Evolutionary conservation across 768 basidiomycete species (phyloP), one percentile per base, ranked within the genome.

Genomic region (Leccinum broughii): DNA sequence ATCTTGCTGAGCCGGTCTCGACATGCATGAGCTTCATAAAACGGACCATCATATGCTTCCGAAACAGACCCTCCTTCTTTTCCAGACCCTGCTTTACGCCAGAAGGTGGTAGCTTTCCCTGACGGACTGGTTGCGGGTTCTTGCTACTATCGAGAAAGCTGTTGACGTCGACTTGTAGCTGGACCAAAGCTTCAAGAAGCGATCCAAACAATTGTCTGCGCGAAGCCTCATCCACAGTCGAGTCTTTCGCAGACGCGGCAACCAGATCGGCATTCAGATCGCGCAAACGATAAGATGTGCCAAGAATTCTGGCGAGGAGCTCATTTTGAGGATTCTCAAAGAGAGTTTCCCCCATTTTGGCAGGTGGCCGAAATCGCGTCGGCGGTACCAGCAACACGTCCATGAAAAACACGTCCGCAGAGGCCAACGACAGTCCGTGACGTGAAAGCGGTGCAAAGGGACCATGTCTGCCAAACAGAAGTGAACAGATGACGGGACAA

Each of bases 311-410:
- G 26, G 91, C 79, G 34, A 99, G 80, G 22, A 96, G 84, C 67
- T 93, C 90, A 72, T 99, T 99, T 66, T 98, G 96, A 0, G 94
- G 86, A 75, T 98, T 95, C 71, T 99, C 97, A 74, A 98, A 98
- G 0, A 97, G 80, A 49, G 86, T 88, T 57, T 95, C 97, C 56
- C 87, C 92, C 88, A 98, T 84, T 69, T 87, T 90, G 3, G 93
- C 84, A 3, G 97, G 91, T 4, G 97, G 97, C 51, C 97, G 87
- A 81, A 98, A 99, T 37, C 96, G 91, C 7, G 93, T 96, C 15
- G 97, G 97, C 15, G 95, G 84, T 20, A 98, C 91, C 32, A 93
- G 87, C 22, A 99, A 74, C 55, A 92, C 93, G 35, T 95, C 92
- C 79, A 98, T 80, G 81, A 99, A 99, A 76, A 98, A 98, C 85